Conservation (phyloP, 495 filamentous ascomycete genomes). For the Penicillium macrosclerotiorum region DNA sequence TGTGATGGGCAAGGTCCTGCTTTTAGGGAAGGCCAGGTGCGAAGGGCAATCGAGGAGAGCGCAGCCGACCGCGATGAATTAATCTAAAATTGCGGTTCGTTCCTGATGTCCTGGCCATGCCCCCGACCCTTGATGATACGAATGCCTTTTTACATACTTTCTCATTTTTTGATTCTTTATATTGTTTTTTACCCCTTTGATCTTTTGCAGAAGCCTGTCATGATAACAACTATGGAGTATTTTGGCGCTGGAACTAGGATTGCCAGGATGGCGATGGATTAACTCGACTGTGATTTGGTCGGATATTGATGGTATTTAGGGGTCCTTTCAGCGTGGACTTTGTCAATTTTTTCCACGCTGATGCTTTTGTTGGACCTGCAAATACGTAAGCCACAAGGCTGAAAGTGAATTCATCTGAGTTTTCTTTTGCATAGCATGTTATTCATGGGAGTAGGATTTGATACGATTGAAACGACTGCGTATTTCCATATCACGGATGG, state of each 20-base stretch:
- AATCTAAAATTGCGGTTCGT: slow-evolving; percentile 43
- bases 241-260: slow-evolving; percentile 11
- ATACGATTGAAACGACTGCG: too few species aligned
- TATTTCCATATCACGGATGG: slow-evolving; percentile 1
- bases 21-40: slow-evolving; percentile 75
- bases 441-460: too few species aligned
- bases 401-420: too few species aligned
- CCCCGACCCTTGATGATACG: slow-evolving; percentile 7
- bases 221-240: slow-evolving; percentile 11
- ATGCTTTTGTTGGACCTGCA: too few species aligned
- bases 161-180: not conserved
- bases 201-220: not conserved
- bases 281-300: not conserved
- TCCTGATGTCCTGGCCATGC: slow-evolving; percentile 3
- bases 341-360: too few species aligned
- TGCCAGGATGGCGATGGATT: not conserved
- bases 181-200: not conserved
- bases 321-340: too few species aligned
- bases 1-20: slow-evolving; percentile 91
- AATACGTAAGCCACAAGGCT: too few species aligned
- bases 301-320: not conserved
- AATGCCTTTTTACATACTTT: slow-evolving; percentile 1
- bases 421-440: too few species aligned
- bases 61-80: slow-evolving; percentile 73
- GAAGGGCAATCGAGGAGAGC: slow-evolving; percentile 74